Evolutionary conservation across 192 early-diverging fungal species (phyloP), one percentile per base, ranked within the genome.

Genomic region (Mortierella antarctica): DNA sequence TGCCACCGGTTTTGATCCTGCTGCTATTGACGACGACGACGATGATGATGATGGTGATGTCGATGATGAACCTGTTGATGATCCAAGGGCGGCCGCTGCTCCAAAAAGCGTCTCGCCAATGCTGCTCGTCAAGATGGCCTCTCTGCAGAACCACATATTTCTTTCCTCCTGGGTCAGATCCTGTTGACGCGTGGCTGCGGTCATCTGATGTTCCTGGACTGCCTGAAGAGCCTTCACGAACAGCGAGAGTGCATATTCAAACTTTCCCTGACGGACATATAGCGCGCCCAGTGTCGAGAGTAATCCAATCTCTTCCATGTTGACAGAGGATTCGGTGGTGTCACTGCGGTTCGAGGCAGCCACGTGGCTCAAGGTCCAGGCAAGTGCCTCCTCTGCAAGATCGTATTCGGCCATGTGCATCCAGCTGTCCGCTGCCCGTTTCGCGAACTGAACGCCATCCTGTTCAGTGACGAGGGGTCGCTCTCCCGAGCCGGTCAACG

Each of bases 51-150:
- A 1, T 17, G n/a, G n/a, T n/a, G n/a, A n/a, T n/a, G n/a, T n/a
- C n/a, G n/a, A n/a, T n/a, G n/a, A n/a, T n/a, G n/a, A n/a, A n/a
- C n/a, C 14, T 40, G 8, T 48, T 14, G 55, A 20, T 10, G 14
- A 1, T 17, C 50, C 14, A 31, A 20, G 52, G 2, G 63, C 31
- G 21, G 65, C 58, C 12, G 72, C 68, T 49, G 83, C 49, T 0
- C 75, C 89, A 64, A 70, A 86, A 15, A 90, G 59, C 0, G 84
- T 76, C 56, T 90, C 89, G 13, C 85, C 83, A 50, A 90, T 76
- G n/a, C 88, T 88, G 47, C 83, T 73, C 51, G 76, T 84, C 18
- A 87, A 18, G 57, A 90, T 90, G 7, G 87, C 89, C 46, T 84
- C 73, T 10, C 84, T 65, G 57, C 89, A 90, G 20, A 79, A 59